phyloP scores from a whole-genome alignment of 2,329 filamentous ascomycete genomes.

The Paecilomyces fulvus region DNA sequence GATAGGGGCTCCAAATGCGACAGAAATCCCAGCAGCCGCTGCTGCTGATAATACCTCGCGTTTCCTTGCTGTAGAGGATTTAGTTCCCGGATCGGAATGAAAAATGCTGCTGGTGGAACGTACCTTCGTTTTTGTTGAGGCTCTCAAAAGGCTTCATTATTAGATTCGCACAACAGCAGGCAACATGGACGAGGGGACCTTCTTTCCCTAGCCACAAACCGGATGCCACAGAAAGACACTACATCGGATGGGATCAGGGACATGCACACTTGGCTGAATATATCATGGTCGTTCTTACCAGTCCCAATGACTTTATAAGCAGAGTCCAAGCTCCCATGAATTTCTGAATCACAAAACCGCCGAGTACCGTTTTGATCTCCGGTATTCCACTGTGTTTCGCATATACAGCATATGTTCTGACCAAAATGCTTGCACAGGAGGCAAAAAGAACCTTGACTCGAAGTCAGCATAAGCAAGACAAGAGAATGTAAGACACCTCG shows the following conservation, averaged over 20 bases:
- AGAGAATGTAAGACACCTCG: conserved; percentile 18
- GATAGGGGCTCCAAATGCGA: conserved; percentile 88
- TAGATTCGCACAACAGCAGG: conserved; percentile 89
- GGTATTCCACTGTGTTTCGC: conserved; percentile 94
- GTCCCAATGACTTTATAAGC: conserved; percentile 76
- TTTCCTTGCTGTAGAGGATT: conserved; percentile 60
- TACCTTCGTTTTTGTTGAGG: conserved; percentile 81
- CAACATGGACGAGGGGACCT: conserved; percentile 88
- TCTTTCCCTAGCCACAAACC: conserved; percentile 97
- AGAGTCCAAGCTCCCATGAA: conserved; percentile 87
- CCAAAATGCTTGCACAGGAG: conserved; percentile 65
- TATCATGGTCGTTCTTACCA: conserved; percentile 46
- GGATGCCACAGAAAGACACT: conserved; percentile 85
- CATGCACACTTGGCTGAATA: conserved; percentile 4
- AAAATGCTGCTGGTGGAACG: conserved; percentile 6
- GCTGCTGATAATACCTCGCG: conserved; percentile 88
- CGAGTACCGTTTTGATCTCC: conserved; percentile 93
- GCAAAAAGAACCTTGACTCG: conserved; percentile 62
- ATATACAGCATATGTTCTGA: conserved; percentile 75
- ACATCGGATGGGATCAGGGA: conserved; percentile 14
- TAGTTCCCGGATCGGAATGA: conserved; percentile 1
- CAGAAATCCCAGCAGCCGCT: conserved; percentile 83
- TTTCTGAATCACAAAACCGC: conserved; percentile 82
- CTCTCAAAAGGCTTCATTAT: conserved; percentile 82
- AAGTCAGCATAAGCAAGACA: conserved; percentile 12